Conservation (phyloP, 1,284 basidiomycete genomes). For the Sanghuangporus weigelae region DNA sequence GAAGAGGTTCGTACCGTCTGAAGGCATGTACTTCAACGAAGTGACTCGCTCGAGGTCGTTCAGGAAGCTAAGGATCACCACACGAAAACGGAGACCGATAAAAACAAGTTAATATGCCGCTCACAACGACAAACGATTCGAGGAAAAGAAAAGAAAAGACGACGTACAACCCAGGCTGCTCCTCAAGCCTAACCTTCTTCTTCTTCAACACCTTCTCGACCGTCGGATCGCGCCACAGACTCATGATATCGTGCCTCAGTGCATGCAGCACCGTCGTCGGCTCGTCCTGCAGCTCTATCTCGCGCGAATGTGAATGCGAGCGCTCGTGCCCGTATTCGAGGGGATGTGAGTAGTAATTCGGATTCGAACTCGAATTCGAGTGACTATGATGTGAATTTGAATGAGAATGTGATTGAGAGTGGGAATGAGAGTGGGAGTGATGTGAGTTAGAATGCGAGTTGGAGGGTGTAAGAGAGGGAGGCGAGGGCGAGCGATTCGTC, state of each 20-base stretch:
- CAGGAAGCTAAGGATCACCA: constrained; percentile 16
- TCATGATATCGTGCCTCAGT: constrained; percentile 54
- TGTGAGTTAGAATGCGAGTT: background rate
- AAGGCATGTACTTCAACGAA: constrained; percentile 19
- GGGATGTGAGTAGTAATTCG: background rate
- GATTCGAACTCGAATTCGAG: background rate
- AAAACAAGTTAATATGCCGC: background rate
- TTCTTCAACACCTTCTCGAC: constrained; percentile 46
- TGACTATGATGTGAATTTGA: background rate
- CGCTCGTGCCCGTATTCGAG: background rate
- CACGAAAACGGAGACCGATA: background rate
- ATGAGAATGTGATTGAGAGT: background rate
- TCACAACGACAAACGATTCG: background rate
- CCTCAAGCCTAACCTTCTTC: constrained; percentile 45
- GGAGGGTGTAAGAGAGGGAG: background rate
- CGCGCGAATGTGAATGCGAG: background rate
- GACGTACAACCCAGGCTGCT: constrained; percentile 62
- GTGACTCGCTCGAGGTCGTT: constrained; percentile 22
- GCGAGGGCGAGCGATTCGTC: background rate
- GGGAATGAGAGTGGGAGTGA: background rate
- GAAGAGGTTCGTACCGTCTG: constrained; percentile 14
- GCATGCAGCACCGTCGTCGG: constrained; percentile 49
- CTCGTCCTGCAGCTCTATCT: constrained; percentile 25
- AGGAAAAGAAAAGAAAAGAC: background rate
- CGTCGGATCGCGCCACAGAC: constrained; percentile 53